Evolutionary conservation across 306 rosid genomes (phyloP), one percentile per base, ranked within the genome.

Genomic region (Abrus pulchellus): DNA sequence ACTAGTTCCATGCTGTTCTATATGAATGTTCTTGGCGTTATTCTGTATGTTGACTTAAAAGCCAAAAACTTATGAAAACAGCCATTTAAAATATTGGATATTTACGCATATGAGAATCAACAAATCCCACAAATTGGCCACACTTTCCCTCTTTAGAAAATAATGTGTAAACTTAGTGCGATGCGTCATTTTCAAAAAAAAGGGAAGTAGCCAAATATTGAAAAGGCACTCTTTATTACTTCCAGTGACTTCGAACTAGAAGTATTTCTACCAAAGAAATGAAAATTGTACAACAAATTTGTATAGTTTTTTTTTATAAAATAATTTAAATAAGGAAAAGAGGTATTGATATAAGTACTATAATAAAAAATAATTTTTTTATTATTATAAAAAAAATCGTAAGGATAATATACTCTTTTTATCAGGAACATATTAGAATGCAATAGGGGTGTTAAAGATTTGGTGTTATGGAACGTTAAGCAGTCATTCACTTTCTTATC

Each of bases 101-200:
- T 60, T 32, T 60, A 60, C 2, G 13, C 2, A 47, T 1, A 44
- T 48, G 54, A 48, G 54, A 48, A 48, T 48, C 66, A 60, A 60
- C 50, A 12, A 38, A 65, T 3, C n/a, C 72, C 8, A 20, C 33
- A 8, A 20, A 66, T 66, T 28, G 9, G 36, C 8, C 8, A 8
- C 34, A 43, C 29, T 66, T 66, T 66, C 34, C 29, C 20, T 20
- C 36, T 43, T 9, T 43, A 43, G n/a, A 72, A 71, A 72, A 52
- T 53, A 36, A 72, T 10, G 65, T 36, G 30, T 43, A n/a, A 68
- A 68, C 10, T 0, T 0, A 9, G 14, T 49, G 7, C 13, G 38
- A 27, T 32, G 9, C 44, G 40, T 33, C 62, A 48, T 43, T 41
- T 6, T 53, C 49, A 30, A 7, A 54, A 11, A 3, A 2, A 59